Conservation (phyloP, 495 filamentous ascomycete species). For the Aspergillus ellipticus region DNA sequence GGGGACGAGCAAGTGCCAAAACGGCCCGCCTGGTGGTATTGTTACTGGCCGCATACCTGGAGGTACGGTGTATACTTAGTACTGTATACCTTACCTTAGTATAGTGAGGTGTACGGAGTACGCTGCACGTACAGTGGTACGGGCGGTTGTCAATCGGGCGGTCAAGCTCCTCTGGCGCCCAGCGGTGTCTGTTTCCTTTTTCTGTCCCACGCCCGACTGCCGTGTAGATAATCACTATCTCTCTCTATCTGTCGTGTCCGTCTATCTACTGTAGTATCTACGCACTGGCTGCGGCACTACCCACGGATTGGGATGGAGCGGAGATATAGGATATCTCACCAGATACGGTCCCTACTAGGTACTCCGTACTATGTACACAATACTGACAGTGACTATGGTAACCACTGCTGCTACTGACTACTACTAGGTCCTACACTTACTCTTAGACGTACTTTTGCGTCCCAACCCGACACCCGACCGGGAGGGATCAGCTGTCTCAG, state of each 20-base stretch:
- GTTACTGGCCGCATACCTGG: neutral
- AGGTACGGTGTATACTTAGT: too few species aligned
- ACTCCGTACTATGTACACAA: too few species aligned
- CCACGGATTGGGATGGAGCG: too few species aligned
- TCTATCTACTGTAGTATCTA: too few species aligned
- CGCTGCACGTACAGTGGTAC: neutral
- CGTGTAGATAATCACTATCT: neutral
- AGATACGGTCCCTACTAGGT: too few species aligned
- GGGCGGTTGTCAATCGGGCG: slow-evolving; percentile 7
- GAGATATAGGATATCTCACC: too few species aligned
- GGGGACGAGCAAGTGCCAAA: slow-evolving; percentile 21
- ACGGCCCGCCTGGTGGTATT: slow-evolving; percentile 9
- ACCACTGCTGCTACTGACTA: too few species aligned
- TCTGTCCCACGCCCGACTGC: neutral
- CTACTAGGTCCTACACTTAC: too few species aligned
- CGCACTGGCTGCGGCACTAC: too few species aligned
- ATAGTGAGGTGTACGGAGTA: neutral
- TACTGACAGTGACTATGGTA: too few species aligned
- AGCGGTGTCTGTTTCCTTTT: neutral
- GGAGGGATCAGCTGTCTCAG: slow-evolving; percentile 16
- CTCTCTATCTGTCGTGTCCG: too few species aligned
- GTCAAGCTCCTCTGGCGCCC: neutral
- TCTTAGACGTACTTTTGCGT: neutral
- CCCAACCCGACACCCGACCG: neutral
- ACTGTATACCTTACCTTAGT: too few species aligned